These are phyloP conservation scores for Backusella australiensis DNA, from an alignment of 192 early-diverging fungal genomes.

Conservation along the genomic window DNA sequence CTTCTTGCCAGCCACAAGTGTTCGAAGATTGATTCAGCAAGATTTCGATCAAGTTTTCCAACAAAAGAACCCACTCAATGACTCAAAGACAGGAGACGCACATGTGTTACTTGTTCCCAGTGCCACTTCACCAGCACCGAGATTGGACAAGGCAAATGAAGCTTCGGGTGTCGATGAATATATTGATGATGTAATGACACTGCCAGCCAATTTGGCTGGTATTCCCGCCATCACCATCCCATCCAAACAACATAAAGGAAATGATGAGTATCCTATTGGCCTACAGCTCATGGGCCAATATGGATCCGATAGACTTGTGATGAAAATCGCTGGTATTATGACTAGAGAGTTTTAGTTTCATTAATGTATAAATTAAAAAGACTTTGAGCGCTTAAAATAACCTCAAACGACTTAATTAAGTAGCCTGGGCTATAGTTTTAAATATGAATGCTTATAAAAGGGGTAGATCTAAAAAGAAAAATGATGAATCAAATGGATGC, in stretches of 20 bases:
- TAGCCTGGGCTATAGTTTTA: neutral
- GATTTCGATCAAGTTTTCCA: conserved; percentile 80
- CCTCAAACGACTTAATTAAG: too few relatives aligned
- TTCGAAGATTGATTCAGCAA: conserved; percentile 70
- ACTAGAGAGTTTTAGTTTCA: neutral
- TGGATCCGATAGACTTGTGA: conserved; percentile 69
- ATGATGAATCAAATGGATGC: too few relatives aligned
- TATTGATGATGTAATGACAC: conserved; percentile 87
- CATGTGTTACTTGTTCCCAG: conserved; percentile 83
- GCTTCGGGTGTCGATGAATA: conserved; percentile 56
- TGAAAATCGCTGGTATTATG: conserved; percentile 31
- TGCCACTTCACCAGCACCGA: conserved; percentile 70
- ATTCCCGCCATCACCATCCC: conserved; percentile 72
- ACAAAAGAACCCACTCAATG: conserved; percentile 54
- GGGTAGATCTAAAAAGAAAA: neutral
- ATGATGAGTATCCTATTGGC: conserved; percentile 67
- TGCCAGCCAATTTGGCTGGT: conserved; percentile 86
- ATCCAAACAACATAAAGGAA: conserved; percentile 14
- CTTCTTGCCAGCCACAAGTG: conserved; percentile 79
- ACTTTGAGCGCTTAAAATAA: too few relatives aligned
- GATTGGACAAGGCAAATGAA: conserved; percentile 12
- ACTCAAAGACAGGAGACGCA: neutral
- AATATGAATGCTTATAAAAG: neutral
- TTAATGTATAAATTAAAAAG: too few relatives aligned
- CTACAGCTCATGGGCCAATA: conserved; percentile 87